Evolutionary conservation across 345 rosid genomes (phyloP).

Genomic region (Boechera divaricarpa): DNA sequence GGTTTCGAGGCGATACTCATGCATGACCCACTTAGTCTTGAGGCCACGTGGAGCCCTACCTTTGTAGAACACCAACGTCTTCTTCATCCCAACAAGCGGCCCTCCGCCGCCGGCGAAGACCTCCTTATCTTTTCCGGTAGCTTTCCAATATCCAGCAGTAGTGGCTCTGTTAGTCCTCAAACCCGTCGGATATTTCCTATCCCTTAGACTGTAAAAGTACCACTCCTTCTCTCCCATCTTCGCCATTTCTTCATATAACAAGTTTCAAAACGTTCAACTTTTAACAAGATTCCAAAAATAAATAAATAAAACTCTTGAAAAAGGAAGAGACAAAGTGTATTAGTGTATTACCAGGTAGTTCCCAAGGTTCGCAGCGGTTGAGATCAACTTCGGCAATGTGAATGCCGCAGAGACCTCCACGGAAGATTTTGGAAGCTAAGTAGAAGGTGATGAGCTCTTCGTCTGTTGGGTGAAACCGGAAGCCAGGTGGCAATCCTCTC

Average conservation of each 20-base stretch:
- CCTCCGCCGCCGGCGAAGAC: slow-evolving; percentile 59
- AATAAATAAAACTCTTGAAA: background rate
- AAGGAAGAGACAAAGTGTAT: background rate
- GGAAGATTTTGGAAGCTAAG: slow-evolving; percentile 83
- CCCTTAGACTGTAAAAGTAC: slow-evolving; percentile 88
- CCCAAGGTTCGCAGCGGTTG: slow-evolving; percentile 97
- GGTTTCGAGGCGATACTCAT: slow-evolving; percentile 87
- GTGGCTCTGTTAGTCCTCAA: slow-evolving; percentile 88
- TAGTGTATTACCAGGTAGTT: slow-evolving; percentile 80
- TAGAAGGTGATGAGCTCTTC: slow-evolving; percentile 94
- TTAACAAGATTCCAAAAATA: background rate
- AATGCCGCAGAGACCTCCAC: slow-evolving; percentile 71
- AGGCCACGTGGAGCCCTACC: slow-evolving; percentile 93
- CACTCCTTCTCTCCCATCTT: slow-evolving; percentile 95
- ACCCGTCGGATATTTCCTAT: slow-evolving; percentile 94
- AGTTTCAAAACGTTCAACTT: background rate
- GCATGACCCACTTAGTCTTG: slow-evolving; percentile 98
- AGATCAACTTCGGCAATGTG: slow-evolving; percentile 90
- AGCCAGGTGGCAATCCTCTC: slow-evolving; percentile 92
- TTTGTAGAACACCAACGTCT: slow-evolving; percentile 81
- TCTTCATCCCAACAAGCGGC: slow-evolving; percentile 83
- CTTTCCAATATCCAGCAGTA: slow-evolving; percentile 91
- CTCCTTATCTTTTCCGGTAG: slow-evolving; percentile 87
- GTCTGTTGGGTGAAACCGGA: slow-evolving; percentile 95
- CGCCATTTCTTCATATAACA: slow-evolving; percentile 55